A percentile compares a stretch with the other conserved stretches of the same genome.
Evolutionary conservation across 2,329 filamentous ascomycete species (phyloP).

Genomic region (Decorospora gaudefroyi): DNA sequence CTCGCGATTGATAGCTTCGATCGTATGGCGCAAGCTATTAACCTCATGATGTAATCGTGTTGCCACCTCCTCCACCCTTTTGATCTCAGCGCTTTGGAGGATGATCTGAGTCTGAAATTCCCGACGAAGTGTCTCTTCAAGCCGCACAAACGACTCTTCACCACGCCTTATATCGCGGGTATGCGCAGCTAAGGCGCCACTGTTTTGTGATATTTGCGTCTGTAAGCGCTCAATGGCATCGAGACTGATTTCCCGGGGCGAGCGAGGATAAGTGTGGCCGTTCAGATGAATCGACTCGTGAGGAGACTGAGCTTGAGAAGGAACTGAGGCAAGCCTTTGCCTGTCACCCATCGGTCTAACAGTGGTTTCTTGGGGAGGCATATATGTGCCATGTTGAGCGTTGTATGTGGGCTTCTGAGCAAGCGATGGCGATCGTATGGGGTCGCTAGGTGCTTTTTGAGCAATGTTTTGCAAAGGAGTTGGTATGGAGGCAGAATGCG

Average conservation of each 20-base stretch:
- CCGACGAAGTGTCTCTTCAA: slow-evolving; percentile 47
- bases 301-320: slow-evolving; percentile 19
- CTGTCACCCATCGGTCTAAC: slow-evolving; percentile 18
- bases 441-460: slow-evolving; percentile 26
- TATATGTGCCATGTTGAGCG: slow-evolving; percentile 19
- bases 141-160: slow-evolving; percentile 32
- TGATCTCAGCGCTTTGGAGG: slow-evolving; percentile 41
- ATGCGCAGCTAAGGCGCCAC: slow-evolving; percentile 43
- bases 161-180: slow-evolving; percentile 38
- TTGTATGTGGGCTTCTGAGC: slow-evolving; percentile 24
- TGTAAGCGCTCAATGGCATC: slow-evolving; percentile 54
- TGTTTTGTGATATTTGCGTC: slow-evolving; percentile 55
- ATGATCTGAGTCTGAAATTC: slow-evolving; percentile 42
- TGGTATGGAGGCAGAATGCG: slow-evolving; percentile 25
- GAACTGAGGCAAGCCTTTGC: slow-evolving; percentile 21
- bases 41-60: slow-evolving; percentile 50
- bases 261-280: slow-evolving; percentile 37
- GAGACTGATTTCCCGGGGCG: slow-evolving; percentile 38
- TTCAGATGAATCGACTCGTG: slow-evolving; percentile 27
- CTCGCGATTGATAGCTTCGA: slow-evolving; percentile 48
- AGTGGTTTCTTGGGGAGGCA: slow-evolving; percentile 19
- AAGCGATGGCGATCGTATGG: slow-evolving; percentile 20
- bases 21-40: slow-evolving; percentile 42
- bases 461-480: slow-evolving; percentile 17
- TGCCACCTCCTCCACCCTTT: slow-evolving; percentile 49